Conservation (phyloP, 2,329 filamentous ascomycete species). For the Penicillium sp. region DNA sequence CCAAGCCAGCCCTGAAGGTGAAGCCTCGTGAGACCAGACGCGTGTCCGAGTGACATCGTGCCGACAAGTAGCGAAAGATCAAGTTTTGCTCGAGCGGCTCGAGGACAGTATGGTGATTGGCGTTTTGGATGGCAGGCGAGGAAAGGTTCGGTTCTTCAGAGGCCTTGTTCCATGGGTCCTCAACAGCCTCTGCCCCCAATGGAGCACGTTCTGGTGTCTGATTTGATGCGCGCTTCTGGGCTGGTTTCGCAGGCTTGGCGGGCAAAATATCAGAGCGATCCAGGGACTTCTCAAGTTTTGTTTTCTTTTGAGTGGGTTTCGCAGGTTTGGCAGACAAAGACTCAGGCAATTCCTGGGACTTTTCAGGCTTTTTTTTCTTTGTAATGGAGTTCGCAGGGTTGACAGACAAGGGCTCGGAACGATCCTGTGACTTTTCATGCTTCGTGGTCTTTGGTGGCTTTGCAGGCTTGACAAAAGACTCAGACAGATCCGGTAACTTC, state of each 20-base stretch:
- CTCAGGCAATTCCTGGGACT: not conserved
- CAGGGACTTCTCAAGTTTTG: not conserved
- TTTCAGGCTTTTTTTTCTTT: not conserved
- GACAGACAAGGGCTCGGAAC: not conserved
- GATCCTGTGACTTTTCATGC: not conserved
- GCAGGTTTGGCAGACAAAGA: not conserved
- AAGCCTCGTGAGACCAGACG: slow-evolving; percentile 1
- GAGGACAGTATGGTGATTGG: not conserved
- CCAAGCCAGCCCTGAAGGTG: not conserved
- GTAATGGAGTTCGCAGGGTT: not conserved
- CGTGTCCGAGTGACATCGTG: slow-evolving; percentile 7
- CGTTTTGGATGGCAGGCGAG: not conserved
- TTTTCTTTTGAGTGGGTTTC: not conserved
- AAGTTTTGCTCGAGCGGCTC: slow-evolving; percentile 1
- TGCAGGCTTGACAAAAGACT: not conserved
- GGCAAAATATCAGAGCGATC: not conserved
- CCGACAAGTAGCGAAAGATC: slow-evolving; percentile 6
- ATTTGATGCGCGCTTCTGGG: not conserved
- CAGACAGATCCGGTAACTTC: not conserved
- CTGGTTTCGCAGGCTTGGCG: not conserved
- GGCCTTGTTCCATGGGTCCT: not conserved
- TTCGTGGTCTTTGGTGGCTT: not conserved
- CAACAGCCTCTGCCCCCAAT: not conserved
- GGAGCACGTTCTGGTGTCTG: not conserved
- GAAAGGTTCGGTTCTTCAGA: not conserved